Evolutionary conservation across 2,329 filamentous ascomycete species (phyloP), one percentile per base, ranked within the genome.

Genomic region (Grosmannia penicillata): DNA sequence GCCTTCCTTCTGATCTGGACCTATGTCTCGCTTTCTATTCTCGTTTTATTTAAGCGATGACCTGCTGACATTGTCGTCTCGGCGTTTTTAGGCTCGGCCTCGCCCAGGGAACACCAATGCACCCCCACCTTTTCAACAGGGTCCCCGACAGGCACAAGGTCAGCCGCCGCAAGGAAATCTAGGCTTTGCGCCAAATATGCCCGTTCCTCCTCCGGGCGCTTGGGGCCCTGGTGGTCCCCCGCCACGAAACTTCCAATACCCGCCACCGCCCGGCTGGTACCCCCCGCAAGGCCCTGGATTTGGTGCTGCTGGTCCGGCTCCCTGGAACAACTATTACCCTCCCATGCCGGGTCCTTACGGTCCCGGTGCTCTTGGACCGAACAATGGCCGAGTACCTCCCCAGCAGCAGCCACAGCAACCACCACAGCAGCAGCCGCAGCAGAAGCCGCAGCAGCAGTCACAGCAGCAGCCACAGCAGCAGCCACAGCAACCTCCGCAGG

Each of bases 1-100:
- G 87, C 86, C 87, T 95, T 95, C 87, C 87, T 95, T 94, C 86
- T 95, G 86, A 94, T 77, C 39, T 32, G 38, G 42, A 35, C 15
- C n/a, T n/a, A 18, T 18, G 27, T 24, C n/a, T n/a, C n/a, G 4
- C 8, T 25, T n/a, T 30, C 19, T 4, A 13, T 28, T 3, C 22
- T 22, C 19, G 23, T 24, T 17, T 17, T 11, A 19, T 8, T 32
- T 4, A 19, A 8, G 4, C 21, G 9, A 26, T 26, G 8, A 5
- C 19, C 30, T 38, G 36, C 36, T 41, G 22, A 44, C 39, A 29
- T 10, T 23, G 6, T 11, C 15, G 24, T 31, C 19, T 34, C n/a
- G 24, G 26, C 17, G 23, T 28, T 22, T 22, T 14, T 47, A 63
- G 60, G 56, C 58, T 47, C 57, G 58, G 28, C 49, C 59, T 40